These are phyloP conservation scores for Cardamine resedifolia DNA, from an alignment of 345 rosid genomes.

Conservation along the genomic window DNA sequence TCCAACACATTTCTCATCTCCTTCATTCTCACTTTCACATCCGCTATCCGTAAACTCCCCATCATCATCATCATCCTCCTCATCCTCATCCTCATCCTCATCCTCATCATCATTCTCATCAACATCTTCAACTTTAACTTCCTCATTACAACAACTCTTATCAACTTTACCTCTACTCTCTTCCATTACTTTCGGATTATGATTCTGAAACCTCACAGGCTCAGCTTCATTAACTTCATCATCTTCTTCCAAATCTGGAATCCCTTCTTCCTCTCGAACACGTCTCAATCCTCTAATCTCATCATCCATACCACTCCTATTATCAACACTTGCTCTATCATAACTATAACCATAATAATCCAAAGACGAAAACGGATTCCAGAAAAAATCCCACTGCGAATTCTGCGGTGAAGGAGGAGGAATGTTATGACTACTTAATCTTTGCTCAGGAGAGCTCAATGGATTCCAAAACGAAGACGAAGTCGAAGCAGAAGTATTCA, in stretches of 20 bases:
- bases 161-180: slow-evolving; percentile 39
- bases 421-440: slow-evolving; percentile 50
- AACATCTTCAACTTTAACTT: slow-evolving; percentile 75
- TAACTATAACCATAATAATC: slow-evolving; percentile 74
- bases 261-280: slow-evolving; percentile 96
- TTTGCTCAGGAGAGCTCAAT: slow-evolving; percentile 37
- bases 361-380: slow-evolving; percentile 94
- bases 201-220: slow-evolving; percentile 42
- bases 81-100: slow-evolving; percentile 41
- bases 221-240: slow-evolving; percentile 62
- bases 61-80: slow-evolving; percentile 48
- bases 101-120: slow-evolving; percentile 47
- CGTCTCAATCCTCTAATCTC: slow-evolving; percentile 76
- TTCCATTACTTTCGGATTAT: slow-evolving; percentile 32
- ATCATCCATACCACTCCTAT: slow-evolving; percentile 58
- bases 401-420: slow-evolving; percentile 90
- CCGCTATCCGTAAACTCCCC: slow-evolving; percentile 49
- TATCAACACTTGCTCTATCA: slow-evolving; percentile 57
- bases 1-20: slow-evolving; percentile 43
- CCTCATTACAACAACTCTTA: slow-evolving; percentile 48
- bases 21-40: slow-evolving; percentile 41
- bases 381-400: slow-evolving; percentile 93
- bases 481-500: slow-evolving; percentile 32
- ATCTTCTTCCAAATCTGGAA: slow-evolving; percentile 87
- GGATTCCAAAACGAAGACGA: slow-evolving; percentile 39